Base-by-base conservation (phyloP, 164 flowering plant species). In the Hamamelis virginiana region DNA sequence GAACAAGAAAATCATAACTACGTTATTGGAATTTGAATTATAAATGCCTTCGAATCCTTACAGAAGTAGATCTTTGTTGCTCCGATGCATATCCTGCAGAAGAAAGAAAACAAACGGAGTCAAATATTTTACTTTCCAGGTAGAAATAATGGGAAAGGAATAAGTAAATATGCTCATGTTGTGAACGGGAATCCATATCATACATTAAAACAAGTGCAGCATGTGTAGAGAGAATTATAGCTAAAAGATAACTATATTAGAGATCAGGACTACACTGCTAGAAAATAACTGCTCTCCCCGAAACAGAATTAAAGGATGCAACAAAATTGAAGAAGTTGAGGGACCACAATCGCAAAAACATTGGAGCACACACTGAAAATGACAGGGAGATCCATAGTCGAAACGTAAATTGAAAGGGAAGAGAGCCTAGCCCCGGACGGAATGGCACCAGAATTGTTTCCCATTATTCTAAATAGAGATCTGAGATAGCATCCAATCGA, bases 81-180 rank as follows among this genome's bases (percentile, higher is more conserved):
- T 76, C 81, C 46, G 78, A 62, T 44, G 56, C 65, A 57, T 63
- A 77, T 47, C 85, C 89, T 86, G 85, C 82, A 69, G 50, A 76
- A 67, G 16, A 50, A 22, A 38, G n/a, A 46, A 27, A 63, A 33
- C 6, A 33, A 33, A 33, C 41, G 41, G 41, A 33, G 41, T 33
- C 41, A 33, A 9, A 23, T 5, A 23, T 57, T 22, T 57, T 26
- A 11, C 23, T 57, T 13, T 25, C 26, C 12, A 23, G 41, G 41
- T 33, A 33, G n/a, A 33, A 2, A 33, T 33, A 6, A 33, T 33
- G 41, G 41, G 41, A 33, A 33, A 33, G 41, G 4, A 33, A 33
- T 33, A 33, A 33, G 41, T n/a, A n/a, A n/a, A n/a, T n/a, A n/a
- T n/a, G n/a, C n/a, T 33, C 41, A 6, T 33, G 41, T 33, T 2